These are phyloP conservation scores for Trichosporon sp. DNA, from an alignment of 1,284 basidiomycete species.

Conservation along the genomic window DNA sequence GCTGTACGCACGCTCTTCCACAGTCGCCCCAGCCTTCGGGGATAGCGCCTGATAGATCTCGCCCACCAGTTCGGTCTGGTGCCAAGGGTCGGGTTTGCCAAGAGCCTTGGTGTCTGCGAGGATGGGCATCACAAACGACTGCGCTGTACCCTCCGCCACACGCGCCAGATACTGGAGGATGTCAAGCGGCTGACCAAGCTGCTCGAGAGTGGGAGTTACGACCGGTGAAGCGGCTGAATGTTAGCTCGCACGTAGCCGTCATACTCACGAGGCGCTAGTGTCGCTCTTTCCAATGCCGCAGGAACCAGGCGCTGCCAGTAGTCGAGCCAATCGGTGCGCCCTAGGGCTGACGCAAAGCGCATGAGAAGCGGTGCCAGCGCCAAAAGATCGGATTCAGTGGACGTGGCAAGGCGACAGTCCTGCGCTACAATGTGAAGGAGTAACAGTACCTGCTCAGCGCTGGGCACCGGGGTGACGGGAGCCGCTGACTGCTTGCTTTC, in stretches of 20 bases:
- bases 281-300: constrained; percentile 39
- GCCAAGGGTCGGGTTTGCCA: constrained; percentile 22
- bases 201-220: constrained; percentile 32
- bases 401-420: constrained; percentile 43
- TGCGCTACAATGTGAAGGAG: constrained; percentile 74
- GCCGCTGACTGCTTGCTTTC: not conserved
- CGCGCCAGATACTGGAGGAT: constrained; percentile 45
- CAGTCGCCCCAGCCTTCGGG: not conserved
- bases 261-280: not conserved
- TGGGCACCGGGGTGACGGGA: not conserved
- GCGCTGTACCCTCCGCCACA: not conserved
- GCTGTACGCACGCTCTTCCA: constrained; percentile 55
- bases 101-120: constrained; percentile 15
- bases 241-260: not conserved
- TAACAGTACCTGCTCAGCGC: constrained; percentile 51
- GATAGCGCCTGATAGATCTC: constrained; percentile 21
- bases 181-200: constrained; percentile 46
- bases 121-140: not conserved
- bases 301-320: constrained; percentile 78
- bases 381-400: constrained; percentile 57
- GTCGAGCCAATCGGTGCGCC: constrained; percentile 76
- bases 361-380: constrained; percentile 63
- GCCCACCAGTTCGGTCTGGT: constrained; percentile 23
- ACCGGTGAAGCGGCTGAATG: not conserved
- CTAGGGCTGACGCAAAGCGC: constrained; percentile 58